These are phyloP conservation scores for Phytopythium litorale DNA, from an alignment of 352 stramenopile species.

Conservation along the genomic window DNA sequence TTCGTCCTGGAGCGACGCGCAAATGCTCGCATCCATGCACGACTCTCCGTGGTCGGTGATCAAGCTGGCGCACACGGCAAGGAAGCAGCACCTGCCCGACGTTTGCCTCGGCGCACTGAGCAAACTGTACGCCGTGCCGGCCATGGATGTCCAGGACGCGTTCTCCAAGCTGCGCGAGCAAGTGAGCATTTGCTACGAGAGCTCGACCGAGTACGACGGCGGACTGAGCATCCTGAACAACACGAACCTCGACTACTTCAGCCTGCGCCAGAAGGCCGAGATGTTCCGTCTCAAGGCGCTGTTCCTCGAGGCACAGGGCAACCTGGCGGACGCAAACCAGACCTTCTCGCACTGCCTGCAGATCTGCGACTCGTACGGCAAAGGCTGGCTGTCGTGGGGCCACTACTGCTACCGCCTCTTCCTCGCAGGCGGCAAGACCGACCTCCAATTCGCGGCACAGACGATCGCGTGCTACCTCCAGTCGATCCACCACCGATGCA, in stretches of 20 bases:
- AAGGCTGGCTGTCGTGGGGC: conserved; percentile 95
- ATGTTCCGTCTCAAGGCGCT: conserved; percentile 91
- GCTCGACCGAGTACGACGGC: conserved; percentile 78
- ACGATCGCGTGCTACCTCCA: conserved; percentile 94
- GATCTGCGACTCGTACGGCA: conserved; percentile 90
- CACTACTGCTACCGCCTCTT: conserved; percentile 90
- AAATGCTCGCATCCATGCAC: conserved; percentile 89
- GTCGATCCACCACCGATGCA: conserved; percentile 88
- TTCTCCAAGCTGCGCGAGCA: conserved; percentile 92
- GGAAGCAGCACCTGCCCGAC: conserved; percentile 88
- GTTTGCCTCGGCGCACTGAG: conserved; percentile 83
- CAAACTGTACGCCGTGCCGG: conserved; percentile 84
- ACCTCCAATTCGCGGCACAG: conserved; percentile 79
- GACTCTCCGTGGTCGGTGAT: conserved; percentile 93
- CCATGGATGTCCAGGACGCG: conserved; percentile 92
- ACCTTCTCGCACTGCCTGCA: conserved; percentile 91
- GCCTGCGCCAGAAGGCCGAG: conserved; percentile 88
- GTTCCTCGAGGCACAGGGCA: conserved; percentile 85
- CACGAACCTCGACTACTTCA: conserved; percentile 93
- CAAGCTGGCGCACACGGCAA: conserved; percentile 86
- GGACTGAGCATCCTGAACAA: conserved; percentile 92
- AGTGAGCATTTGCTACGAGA: conserved; percentile 92
- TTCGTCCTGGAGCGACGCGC: conserved; percentile 75
- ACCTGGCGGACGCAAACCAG: conserved; percentile 78
- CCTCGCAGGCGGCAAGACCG: conserved; percentile 45